Evolutionary conservation across 257 asterid genomes (phyloP).

Genomic region (Solanum etuberosum): DNA sequence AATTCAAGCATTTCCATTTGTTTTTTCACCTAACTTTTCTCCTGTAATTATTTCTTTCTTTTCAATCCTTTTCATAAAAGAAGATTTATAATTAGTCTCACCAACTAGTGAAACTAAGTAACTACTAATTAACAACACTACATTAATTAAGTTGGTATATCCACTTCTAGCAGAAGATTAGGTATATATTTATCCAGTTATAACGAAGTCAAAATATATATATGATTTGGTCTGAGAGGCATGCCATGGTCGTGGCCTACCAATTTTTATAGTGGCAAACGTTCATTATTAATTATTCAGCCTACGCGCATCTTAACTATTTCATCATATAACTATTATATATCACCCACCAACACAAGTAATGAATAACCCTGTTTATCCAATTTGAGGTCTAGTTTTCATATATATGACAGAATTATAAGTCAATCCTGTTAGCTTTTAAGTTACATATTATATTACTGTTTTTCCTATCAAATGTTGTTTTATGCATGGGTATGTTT

Average conservation of each 20-base stretch:
- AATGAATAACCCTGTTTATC: not conserved
- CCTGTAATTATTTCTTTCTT: not conserved
- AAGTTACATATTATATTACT: not conserved
- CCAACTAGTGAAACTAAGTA: not conserved
- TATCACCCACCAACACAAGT: not conserved
- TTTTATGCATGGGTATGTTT: not conserved
- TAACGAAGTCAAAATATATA: not conserved
- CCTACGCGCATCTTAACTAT: not conserved
- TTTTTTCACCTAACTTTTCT: not conserved
- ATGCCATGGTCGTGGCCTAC: conserved; percentile 7
- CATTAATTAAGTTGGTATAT: not conserved
- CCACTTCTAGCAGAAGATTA: not conserved
- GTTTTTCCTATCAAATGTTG: not conserved
- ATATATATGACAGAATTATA: not conserved
- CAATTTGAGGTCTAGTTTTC: not conserved
- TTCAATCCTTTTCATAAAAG: not conserved
- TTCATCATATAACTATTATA: not conserved
- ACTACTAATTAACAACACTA: not conserved
- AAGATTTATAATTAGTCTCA: not conserved
- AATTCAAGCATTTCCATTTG: not conserved
- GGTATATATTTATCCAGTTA: not conserved
- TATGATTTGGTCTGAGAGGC: conserved; percentile 1
- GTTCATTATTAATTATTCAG: not conserved
- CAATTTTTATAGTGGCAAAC: not conserved
- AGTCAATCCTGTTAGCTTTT: not conserved